Base-by-base conservation (phyloP, 2,329 filamentous ascomycete species). In the Lasiodiplodia sp. region DNA sequence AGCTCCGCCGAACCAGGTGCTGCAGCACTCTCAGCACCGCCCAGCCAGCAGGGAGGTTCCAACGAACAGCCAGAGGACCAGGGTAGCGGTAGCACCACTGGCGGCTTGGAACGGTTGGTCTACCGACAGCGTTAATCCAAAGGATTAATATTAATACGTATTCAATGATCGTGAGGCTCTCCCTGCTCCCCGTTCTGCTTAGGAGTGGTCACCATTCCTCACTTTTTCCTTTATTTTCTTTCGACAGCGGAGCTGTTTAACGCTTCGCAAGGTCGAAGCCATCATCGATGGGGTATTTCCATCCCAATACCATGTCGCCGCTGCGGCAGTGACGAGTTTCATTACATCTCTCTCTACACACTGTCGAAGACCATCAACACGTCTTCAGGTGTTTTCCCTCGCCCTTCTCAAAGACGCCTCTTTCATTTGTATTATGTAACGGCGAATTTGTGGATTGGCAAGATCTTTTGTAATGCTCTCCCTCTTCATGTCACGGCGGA, bases 51-150 rank as follows among this genome's bases (percentile, higher is more conserved):
- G 16, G 63, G 23, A 14, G 34, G 18, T 8, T 25, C 34, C 18
- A 38, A 21, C 23, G 51, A 47, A n/a, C 51, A 56, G 8, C 34
- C 51, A n/a, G 52, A 55, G 11, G 63, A 66, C 18, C 25, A 47
- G 12, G 31, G 60, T 2, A 64, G 60, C 31, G 60, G 60, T 11
- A 64, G n/a, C 12, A 8, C 44, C 7, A 18, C 34, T 16, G 31
- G 16, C 37, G 63, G 63, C n/a, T 31, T 66, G 37, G 63, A 66
- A 51, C 49, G 51, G n/a, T 49, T 66, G 51, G 63, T 66, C 7
- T 66, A 66, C n/a, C 63, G 63, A 11, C 63, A 66, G 37, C 63
- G 63, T 16, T 66, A 31, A 66, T 4, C 44, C n/a, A 31, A 40
- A 12, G 34, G 51, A 56, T 5, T 12, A 34, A 31, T 23, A 56